These are phyloP conservation scores for Cucurbita argyrosperma DNA, from an alignment of 306 rosid genomes.

Conservation along the genomic window DNA sequence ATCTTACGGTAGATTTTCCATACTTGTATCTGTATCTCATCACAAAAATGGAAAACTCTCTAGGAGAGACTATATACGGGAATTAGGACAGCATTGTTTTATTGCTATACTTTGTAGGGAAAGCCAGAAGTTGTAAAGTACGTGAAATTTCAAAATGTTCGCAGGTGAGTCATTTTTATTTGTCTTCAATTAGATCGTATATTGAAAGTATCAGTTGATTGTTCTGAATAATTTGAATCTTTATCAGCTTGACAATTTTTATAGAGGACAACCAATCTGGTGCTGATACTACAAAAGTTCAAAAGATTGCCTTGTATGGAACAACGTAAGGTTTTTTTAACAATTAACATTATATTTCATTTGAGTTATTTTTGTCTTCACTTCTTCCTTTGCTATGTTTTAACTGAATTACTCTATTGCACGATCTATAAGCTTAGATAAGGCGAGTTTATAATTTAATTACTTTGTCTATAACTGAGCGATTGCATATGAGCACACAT, in stretches of 20 bases:
- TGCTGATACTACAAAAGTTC: conserved; percentile 65
- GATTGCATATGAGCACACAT: neutral
- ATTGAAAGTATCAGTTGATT: conserved; percentile 6
- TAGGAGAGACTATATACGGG: neutral
- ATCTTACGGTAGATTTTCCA: conserved; percentile 37
- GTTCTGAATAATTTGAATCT: conserved; percentile 10
- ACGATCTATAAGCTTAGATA: neutral
- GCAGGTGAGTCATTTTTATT: conserved; percentile 43
- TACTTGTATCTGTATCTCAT: neutral
- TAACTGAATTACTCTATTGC: neutral
- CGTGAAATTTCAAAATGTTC: conserved; percentile 94
- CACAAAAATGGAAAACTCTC: neutral
- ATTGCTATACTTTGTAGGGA: conserved; percentile 35
- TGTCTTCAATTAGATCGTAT: neutral
- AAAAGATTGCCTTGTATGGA: conserved; percentile 68
- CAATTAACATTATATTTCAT: neutral
- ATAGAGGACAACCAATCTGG: conserved; percentile 85
- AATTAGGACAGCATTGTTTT: neutral
- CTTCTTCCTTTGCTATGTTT: neutral
- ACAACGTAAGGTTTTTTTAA: conserved; percentile 58
- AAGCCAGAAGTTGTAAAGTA: conserved; percentile 66
- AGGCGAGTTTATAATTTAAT: neutral
- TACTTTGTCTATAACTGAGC: neutral
- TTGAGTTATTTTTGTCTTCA: neutral
- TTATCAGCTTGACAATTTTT: conserved; percentile 71